phyloP scores from a whole-genome alignment of 495 filamentous ascomycete species.

The Neurospora tetrasperma region DNA sequence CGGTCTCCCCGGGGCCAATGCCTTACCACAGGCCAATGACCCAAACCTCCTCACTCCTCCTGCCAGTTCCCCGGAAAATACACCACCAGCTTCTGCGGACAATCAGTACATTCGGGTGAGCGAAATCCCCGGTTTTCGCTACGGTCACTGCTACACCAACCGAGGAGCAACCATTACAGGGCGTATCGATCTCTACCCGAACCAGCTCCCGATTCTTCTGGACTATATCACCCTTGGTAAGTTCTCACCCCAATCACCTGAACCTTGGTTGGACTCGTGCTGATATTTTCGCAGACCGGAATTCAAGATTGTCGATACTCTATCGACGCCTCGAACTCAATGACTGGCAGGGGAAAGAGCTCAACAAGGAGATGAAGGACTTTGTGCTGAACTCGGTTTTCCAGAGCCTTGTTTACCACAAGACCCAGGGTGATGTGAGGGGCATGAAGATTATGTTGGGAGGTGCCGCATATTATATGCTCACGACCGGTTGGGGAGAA shows the following conservation, averaged over 20 bases:
- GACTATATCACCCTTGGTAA: neutral
- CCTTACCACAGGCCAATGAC: neutral
- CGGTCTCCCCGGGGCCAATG: neutral
- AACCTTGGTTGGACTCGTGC: neutral
- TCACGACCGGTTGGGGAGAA: slow-evolving; percentile 2
- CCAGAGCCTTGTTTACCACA: neutral
- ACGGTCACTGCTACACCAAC: neutral
- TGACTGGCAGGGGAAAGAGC: neutral
- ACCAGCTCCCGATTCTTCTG: neutral
- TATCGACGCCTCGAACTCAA: slow-evolving; percentile 3
- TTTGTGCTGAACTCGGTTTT: neutral
- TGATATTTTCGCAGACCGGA: neutral
- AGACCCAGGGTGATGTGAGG: neutral
- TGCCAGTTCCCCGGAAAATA: neutral
- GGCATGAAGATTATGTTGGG: neutral
- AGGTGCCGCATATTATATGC: neutral
- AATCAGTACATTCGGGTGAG: neutral
- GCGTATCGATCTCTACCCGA: neutral
- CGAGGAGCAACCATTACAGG: neutral
- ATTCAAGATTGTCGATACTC: neutral
- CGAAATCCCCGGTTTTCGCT: neutral
- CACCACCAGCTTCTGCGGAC: neutral
- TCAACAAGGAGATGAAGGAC: neutral
- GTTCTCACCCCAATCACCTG: neutral
- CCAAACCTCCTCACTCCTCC: neutral